A percentile compares a stretch with the other conserved stretches of the same genome.
Conservation (phyloP, 164 flowering plant species). For the Sextonia rubra region DNA sequence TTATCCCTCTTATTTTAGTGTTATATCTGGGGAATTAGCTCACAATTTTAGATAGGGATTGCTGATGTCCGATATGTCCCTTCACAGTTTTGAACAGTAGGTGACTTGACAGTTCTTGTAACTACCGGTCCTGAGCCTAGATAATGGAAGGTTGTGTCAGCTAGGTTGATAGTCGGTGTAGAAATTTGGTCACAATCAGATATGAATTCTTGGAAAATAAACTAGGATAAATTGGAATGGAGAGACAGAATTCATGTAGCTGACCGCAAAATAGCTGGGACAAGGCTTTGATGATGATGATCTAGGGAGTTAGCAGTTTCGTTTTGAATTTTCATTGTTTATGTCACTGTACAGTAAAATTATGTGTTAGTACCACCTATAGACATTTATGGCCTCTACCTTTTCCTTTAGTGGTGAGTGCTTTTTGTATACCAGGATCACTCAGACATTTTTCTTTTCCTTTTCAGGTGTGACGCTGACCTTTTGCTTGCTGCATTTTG, state of each 20-base stretch:
- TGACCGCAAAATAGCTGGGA: too few species aligned
- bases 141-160: too few species aligned
- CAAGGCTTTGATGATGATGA: too few species aligned
- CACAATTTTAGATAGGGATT: neutral
- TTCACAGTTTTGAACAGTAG: too few species aligned
- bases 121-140: too few species aligned
- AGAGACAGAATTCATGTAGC: too few species aligned
- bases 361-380: neutral
- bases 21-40: neutral
- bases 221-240: too few species aligned
- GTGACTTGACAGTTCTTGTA: too few species aligned
- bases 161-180: too few species aligned
- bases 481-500: constrained; percentile 72
- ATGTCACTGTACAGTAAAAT: neutral
- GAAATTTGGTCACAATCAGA: too few species aligned
- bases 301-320: neutral
- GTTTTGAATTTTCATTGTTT: neutral
- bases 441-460: constrained; percentile 4
- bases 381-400: neutral
- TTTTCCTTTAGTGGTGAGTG: neutral
- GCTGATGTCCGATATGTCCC: too few species aligned
- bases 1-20: neutral
- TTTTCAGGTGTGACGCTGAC: constrained; percentile 71
- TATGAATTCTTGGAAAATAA: too few species aligned
- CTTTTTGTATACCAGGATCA: neutral